These are phyloP conservation scores for Hamigera avellanea DNA, from an alignment of 495 filamentous ascomycete species.

Conservation along the genomic window DNA sequence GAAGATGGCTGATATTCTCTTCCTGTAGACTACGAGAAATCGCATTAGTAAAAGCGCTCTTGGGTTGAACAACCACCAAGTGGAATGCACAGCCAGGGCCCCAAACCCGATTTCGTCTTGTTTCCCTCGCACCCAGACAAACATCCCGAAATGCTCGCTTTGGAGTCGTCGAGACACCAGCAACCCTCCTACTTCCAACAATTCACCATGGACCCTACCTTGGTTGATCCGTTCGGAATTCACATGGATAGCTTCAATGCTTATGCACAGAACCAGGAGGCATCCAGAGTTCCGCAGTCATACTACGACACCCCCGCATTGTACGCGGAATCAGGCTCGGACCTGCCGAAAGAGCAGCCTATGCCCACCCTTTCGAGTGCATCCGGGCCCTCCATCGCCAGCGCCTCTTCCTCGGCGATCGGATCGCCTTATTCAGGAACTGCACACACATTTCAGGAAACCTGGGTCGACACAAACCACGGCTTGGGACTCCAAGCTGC, in stretches of 20 bases:
- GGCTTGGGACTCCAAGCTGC: conserved; percentile 60
- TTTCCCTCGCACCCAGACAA: no score
- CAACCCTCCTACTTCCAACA: conserved; percentile 22
- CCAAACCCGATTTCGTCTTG: no score
- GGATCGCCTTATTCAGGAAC: conserved; percentile 67
- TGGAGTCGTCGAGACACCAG: conserved; percentile 27
- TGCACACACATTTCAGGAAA: conserved; percentile 44
- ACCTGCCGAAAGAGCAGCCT: conserved; percentile 29
- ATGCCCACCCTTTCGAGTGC: conserved; percentile 57
- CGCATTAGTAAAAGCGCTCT: no score
- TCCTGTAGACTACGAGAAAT: no score
- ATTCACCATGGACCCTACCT: conserved; percentile 23
- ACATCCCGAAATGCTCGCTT: conserved; percentile 17
- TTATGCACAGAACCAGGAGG: conserved; percentile 17
- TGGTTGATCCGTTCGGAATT: conserved; percentile 25
- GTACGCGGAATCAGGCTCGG: conserved; percentile 16
- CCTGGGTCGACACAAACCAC: conserved; percentile 49
- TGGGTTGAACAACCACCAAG: not conserved
- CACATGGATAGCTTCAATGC: conserved; percentile 15
- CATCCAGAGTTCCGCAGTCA: conserved; percentile 13
- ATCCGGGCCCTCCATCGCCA: conserved; percentile 57
- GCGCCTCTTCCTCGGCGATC: conserved; percentile 67
- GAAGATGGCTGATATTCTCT: no score
- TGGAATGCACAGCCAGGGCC: no score
- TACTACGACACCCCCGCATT: conserved; percentile 17